These are phyloP conservation scores for Eucalyptus curtisii DNA, from an alignment of 345 rosid species.

Conservation along the genomic window DNA sequence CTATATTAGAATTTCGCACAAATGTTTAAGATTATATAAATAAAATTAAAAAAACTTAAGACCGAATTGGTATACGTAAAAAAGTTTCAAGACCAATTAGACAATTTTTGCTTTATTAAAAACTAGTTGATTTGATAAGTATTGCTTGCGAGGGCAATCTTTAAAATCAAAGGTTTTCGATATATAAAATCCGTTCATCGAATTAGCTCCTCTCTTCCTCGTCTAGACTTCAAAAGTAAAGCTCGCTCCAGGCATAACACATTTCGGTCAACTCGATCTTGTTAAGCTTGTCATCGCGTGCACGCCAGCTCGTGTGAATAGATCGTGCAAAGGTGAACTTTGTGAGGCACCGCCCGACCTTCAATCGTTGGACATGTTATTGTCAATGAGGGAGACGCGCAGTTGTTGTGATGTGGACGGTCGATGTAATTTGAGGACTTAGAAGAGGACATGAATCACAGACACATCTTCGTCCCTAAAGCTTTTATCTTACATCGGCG, in stretches of 20 bases:
- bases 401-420: not conserved
- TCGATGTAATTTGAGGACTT: not conserved
- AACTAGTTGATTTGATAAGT: not conserved
- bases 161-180: not conserved
- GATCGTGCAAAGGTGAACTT: not conserved
- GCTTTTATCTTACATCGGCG: not conserved
- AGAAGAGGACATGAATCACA: not conserved
- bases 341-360: not conserved
- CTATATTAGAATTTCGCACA: rapidly evolving
- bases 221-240: not conserved
- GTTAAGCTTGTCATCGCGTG: not conserved
- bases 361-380: not conserved
- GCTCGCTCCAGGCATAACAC: rapidly evolving
- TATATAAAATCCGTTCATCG: not conserved
- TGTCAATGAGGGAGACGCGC: not conserved
- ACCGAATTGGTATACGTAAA: rapidly evolving
- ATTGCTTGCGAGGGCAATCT: not conserved
- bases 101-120: too few relatives aligned
- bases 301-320: not conserved
- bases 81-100: not conserved
- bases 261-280: not conserved
- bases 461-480: not conserved
- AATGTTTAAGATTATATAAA: not conserved
- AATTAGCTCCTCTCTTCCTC: not conserved
- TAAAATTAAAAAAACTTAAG: not conserved